Evolutionary conservation across 1,284 basidiomycete genomes (phyloP), one percentile per base, ranked within the genome.

Genomic region (Austroboletus novae-zelandiae): DNA sequence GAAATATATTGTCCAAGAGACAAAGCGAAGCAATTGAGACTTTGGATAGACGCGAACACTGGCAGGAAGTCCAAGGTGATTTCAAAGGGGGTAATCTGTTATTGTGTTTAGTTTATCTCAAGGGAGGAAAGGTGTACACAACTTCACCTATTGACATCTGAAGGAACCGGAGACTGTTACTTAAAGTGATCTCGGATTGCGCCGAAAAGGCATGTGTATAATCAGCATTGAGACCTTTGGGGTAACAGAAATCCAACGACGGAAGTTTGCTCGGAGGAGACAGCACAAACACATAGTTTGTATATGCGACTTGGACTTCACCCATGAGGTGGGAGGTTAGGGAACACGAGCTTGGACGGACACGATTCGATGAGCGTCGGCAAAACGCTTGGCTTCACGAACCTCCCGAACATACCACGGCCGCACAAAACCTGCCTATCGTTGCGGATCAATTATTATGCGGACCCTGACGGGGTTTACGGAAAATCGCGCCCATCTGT

Each of bases 311-410:
- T n/a, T n/a, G n/a, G n/a, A n/a, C n/a, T n/a, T n/a, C n/a, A n/a
- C n/a, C n/a, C n/a, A n/a, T n/a, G n/a, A n/a, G n/a, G n/a, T n/a
- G n/a, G 56, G 2, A 60, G 50, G 36, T 61, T 60, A 17, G 56
- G 61, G 17, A 60, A 61, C 11, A 63, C n/a, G 11, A 56, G 56
- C 36, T 53, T 57, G 41, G 49, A 56, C 3, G 59, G 61, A 14
- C 59, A 63, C 4, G 59, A 45, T 14, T 61, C 29, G 29, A 10
- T 10, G 29, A n/a, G n/a, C n/a, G n/a, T n/a, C n/a, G n/a, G n/a
- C n/a, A n/a, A n/a, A n/a, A n/a, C n/a, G n/a, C n/a, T n/a, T n/a
- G n/a, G n/a, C n/a, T n/a, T n/a, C n/a, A n/a, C n/a, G n/a, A n/a
- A n/a, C n/a, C n/a, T n/a, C n/a, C n/a, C n/a, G n/a, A n/a, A n/a